Evolutionary conservation across 129 eudicot genomes (phyloP), one percentile per base, ranked within the genome.

Genomic region (Lactuca sativa): DNA sequence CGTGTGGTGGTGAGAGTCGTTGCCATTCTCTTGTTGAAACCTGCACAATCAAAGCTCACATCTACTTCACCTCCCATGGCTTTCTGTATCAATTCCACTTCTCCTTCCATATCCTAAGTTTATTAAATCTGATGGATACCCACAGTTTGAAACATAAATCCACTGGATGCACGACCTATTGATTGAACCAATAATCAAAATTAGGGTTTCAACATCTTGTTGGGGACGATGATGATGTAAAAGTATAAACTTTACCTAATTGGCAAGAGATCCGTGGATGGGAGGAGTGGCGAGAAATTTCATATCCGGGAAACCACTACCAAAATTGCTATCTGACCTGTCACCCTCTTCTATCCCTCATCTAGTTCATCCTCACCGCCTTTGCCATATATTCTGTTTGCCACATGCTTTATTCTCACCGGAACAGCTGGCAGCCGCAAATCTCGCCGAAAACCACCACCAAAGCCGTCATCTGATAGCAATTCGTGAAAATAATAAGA

Each of bases 221-320:
- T 47, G 52, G 15, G 6, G 52, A 47, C 3, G 52, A 47, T 12
- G 15, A 10, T 0, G 30, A 25, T 25, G 30, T 25, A 25, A 25
- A 1, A 25, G 30, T 25, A 25, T 25, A 25, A 34, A 12, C n/a
- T 53, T 12, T 59, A 86, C 92, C 74, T 84, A 85, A 79, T 86
- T 75, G 34, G 93, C 93, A 72, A 86, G 93, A 47, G 93, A 70
- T 36, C 89, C 93, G 16, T 86, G 93, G 14, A 83, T 60, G 14
- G 93, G 93, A 10, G 93, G 92, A 38, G 92, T 83, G 10, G 92
- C 89, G 17, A 86, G 84, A 61, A 86, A 86, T 55, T 86, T 86
- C 93, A 86, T 86, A 14, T 86, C 93, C 1, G 89, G 85, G 83
- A n/a, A n/a, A n/a, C n/a, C n/a, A n/a, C n/a, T n/a, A n/a, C n/a